phyloP scores from a whole-genome alignment of 2,329 filamentous ascomycete genomes.

The Trichoderma aggressivum region DNA sequence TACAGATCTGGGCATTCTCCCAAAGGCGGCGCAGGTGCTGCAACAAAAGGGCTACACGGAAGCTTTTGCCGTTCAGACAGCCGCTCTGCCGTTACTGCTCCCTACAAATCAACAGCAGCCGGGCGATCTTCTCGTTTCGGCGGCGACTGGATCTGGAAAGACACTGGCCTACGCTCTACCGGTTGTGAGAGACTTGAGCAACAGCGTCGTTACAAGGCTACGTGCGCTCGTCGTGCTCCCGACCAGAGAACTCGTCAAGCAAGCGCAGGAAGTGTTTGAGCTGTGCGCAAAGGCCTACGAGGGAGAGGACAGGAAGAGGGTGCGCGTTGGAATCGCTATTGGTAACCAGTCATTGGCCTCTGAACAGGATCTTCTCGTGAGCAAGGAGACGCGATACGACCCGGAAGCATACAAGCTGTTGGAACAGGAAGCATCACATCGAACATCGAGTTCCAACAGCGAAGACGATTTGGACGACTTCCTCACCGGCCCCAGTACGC shows the following conservation, averaged over 20 bases:
- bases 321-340: conserved; percentile 77
- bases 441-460: conserved; percentile 11
- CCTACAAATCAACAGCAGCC: conserved; percentile 57
- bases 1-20: conserved; percentile 57
- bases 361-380: conserved; percentile 51
- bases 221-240: conserved; percentile 83
- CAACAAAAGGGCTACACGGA: conserved; percentile 52
- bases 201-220: conserved; percentile 61
- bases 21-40: conserved; percentile 59
- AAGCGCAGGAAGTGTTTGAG: conserved; percentile 76
- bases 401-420: conserved; percentile 48
- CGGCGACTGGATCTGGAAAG: conserved; percentile 93
- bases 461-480: conserved; percentile 24
- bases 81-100: conserved; percentile 72
- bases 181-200: conserved; percentile 72
- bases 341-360: conserved; percentile 73
- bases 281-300: conserved; percentile 63
- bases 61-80: conserved; percentile 44
- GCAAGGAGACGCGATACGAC: conserved; percentile 57
- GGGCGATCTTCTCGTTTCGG: conserved; percentile 84
- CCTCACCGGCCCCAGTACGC: conserved; percentile 17
- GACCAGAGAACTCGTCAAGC: conserved; percentile 83
- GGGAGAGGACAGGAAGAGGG: conserved; percentile 56
- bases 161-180: conserved; percentile 89
- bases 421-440: conserved; percentile 21